phyloP scores from a whole-genome alignment of 345 rosid species.

The Gossypium rotundifolium region DNA sequence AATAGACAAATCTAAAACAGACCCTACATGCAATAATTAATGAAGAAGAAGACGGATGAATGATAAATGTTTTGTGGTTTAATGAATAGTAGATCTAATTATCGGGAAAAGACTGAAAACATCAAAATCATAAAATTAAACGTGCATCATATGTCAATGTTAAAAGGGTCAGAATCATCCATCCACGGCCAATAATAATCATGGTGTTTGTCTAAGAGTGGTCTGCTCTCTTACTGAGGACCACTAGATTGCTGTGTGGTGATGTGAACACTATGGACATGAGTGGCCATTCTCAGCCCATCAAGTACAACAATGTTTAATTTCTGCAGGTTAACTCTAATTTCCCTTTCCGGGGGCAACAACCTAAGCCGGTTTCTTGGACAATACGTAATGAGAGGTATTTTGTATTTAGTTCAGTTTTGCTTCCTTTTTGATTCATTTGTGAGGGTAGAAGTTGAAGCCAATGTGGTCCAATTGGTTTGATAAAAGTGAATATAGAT shows the following conservation, averaged over 20 bases:
- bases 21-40: too few species aligned
- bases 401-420: slow-evolving; percentile 12
- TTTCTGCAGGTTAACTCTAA: not conserved
- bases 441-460: not conserved
- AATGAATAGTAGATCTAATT: too few species aligned
- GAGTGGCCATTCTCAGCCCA: slow-evolving; percentile 16
- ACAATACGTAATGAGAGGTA: not conserved
- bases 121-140: too few species aligned
- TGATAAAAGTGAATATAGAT: not conserved
- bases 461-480: not conserved
- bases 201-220: too few species aligned
- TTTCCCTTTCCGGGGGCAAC: not conserved
- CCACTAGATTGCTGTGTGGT: slow-evolving; percentile 21
- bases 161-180: slow-evolving; percentile 3
- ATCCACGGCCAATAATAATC: not conserved
- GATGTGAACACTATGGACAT: not conserved
- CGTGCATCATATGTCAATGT: not conserved
- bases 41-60: too few species aligned
- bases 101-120: too few species aligned
- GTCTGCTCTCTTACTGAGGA: too few species aligned
- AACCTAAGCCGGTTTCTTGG: not conserved
- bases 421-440: slow-evolving; percentile 6
- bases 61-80: too few species aligned
- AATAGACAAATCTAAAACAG: too few species aligned
- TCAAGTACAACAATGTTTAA: not conserved